Evolutionary conservation across 805 yeast species (phyloP).

Genomic region (Kluyveromyces lactis): DNA sequence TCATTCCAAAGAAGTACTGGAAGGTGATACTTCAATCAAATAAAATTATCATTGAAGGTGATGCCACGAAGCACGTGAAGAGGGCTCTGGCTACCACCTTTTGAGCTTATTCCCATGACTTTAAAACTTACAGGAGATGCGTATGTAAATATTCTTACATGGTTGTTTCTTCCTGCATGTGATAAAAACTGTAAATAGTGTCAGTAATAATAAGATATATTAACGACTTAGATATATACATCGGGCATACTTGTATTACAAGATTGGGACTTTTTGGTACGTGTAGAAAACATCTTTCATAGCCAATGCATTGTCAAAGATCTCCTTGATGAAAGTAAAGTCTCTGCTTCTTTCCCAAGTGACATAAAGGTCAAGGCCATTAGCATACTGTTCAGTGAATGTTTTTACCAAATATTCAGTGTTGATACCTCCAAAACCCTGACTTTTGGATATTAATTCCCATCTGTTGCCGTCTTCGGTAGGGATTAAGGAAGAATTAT

Average conservation of each 20-base stretch:
- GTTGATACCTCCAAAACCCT: slow-evolving; percentile 37
- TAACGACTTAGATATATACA: not conserved
- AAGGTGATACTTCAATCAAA: slow-evolving; percentile 42
- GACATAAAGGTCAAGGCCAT: slow-evolving; percentile 10
- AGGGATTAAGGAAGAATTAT: slow-evolving; percentile 15
- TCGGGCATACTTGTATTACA: not conserved
- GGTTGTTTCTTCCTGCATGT: no score
- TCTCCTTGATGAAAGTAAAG: slow-evolving; percentile 8
- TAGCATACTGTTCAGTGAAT: slow-evolving; percentile 12
- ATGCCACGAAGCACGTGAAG: slow-evolving; percentile 31
- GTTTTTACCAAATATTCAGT: slow-evolving; percentile 14
- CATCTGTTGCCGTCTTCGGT: slow-evolving; percentile 30
- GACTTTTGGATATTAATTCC: slow-evolving; percentile 33
- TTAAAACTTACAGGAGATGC: no score
- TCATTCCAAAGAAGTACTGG: slow-evolving; percentile 39
- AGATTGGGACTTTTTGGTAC: slow-evolving; percentile 14
- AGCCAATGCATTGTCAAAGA: slow-evolving; percentile 16
- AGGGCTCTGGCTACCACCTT: slow-evolving; percentile 16
- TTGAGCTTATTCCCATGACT: slow-evolving; percentile 6
- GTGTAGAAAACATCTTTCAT: slow-evolving; percentile 25
- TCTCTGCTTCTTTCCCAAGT: slow-evolving; percentile 12
- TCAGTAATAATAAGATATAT: not conserved
- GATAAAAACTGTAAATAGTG: no score
- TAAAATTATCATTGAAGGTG: slow-evolving; percentile 47
- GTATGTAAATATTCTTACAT: not conserved